Evolutionary conservation across 1,139 yeast species (phyloP).

Genomic region (Saccharomyces pastorianus): DNA sequence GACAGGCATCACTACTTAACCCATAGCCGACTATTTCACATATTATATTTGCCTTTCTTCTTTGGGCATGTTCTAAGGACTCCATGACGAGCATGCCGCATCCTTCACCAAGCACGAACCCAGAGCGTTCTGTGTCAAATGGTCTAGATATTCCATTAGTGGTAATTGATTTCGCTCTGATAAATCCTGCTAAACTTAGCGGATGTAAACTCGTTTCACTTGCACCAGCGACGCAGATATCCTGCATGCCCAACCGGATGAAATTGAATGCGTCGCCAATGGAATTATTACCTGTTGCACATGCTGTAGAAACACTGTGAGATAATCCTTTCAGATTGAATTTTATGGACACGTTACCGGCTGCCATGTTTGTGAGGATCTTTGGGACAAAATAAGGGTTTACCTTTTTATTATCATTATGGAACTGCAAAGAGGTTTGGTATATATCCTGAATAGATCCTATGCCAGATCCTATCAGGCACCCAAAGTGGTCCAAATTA

Average conservation of each 20-base stretch:
- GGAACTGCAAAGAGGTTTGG: slow-evolving; percentile 46
- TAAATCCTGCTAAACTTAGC: slow-evolving; percentile 80
- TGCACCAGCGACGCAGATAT: slow-evolving; percentile 89
- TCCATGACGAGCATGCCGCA: slow-evolving; percentile 76
- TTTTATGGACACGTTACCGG: slow-evolving; percentile 79
- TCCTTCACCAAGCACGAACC: slow-evolving; percentile 94
- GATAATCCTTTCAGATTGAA: slow-evolving; percentile 76
- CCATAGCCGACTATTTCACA: slow-evolving; percentile 88
- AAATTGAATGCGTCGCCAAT: slow-evolving; percentile 88
- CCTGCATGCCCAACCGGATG: slow-evolving; percentile 70
- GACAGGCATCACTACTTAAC: slow-evolving; percentile 82
- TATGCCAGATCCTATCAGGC: slow-evolving; percentile 86
- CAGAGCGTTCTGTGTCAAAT: slow-evolving; percentile 68
- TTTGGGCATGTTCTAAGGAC: slow-evolving; percentile 63
- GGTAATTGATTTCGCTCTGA: slow-evolving; percentile 76
- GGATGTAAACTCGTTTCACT: slow-evolving; percentile 87
- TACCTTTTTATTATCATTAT: slow-evolving; percentile 60
- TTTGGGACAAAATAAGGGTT: slow-evolving; percentile 85
- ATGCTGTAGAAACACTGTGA: slow-evolving; percentile 86
- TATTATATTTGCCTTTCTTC: slow-evolving; percentile 58
- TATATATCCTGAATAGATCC: slow-evolving; percentile 78
- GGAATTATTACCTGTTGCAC: slow-evolving; percentile 93
- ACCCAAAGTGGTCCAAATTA: slow-evolving; percentile 41
- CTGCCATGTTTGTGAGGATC: slow-evolving; percentile 85
- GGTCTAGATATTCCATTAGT: slow-evolving; percentile 71